Base-by-base conservation (phyloP, 805 yeast genomes). In the Saccharomycopsis javanensis region DNA sequence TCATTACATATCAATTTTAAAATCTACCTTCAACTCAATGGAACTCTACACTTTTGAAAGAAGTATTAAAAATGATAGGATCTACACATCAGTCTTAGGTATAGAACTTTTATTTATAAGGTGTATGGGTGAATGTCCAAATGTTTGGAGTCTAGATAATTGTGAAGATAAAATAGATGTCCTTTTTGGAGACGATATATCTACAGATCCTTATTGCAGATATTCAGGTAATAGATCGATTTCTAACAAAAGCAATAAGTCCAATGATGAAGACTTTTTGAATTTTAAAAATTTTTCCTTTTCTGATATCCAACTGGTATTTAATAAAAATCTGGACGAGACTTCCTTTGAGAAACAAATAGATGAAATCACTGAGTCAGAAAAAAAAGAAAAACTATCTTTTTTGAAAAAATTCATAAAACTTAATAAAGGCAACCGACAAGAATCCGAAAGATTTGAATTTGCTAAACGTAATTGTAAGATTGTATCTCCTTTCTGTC, bases 1-100 rank as follows among this genome's bases (percentile, higher is more conserved):
- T 0, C 57, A 62, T 0, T 64, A 71, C 27, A 83, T 83, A 0
- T 64, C 67, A 0, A 74, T 86, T n/a, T 64, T 88, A 23, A 64
- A 65, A 3, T 79, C 90, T 0, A 69, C 67, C 31, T 77, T 83
- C 64, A 89, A 89, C 68, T 78, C 96, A 0, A 83, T 88, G 89
- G 77, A 80, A 15, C 68, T 90, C 15, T 77, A 89, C 56, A 63
- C 67, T 1, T 82, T 91, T 62, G 95, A 87, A 60, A 75, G 96
- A 62, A 78, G 81, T 54, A 65, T 77, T 1, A 63, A 71, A 4
- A 72, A 86, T 0, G 90, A 86, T 64, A 71, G 76, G 4, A 78
- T 86, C 5, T 68, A 82, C 3, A 80, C 79, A 58, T 86, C 86
- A 35, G 83, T 77, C 57, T 80, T 79, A 56, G 76, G 90, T 63